Base-by-base conservation (phyloP, 371 early-diverging fungal genomes). In the Rhizopus microsporus region DNA sequence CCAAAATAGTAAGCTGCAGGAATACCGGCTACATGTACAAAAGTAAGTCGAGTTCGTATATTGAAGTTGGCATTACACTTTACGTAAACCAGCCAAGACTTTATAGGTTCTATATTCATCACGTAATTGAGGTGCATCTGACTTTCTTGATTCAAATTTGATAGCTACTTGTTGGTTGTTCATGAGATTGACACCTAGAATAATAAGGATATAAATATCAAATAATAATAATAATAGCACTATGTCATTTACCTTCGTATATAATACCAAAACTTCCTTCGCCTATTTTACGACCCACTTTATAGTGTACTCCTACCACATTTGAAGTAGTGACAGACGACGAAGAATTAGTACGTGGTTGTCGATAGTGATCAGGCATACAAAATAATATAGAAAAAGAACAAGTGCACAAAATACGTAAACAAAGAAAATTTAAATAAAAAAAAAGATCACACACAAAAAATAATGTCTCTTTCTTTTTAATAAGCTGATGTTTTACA, bases 251-350 rank as follows among this genome's bases (percentile, higher is more conserved):
- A 91, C 97, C 97, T 87, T 96, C 95, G 74, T 95, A 96, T 60
- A 96, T 94, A 71, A 94, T 88, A 45, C 97, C 97, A 83, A 96
- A 96, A 60, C 88, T 87, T 16, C 97, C 97, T 74, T 96, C 96
- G 44, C 96, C 97, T 78, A 96, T 93, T 81, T 93, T 93, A 71
- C 88, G 88, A 44, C 95, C 95, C 31, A 96, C 94, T 62, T 84
- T 88, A 74, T 92, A 96, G 66, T 95, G 96, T 15, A 92, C 93
- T 7, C 97, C 97, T 32, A 96, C 94, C 31, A 84, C 81, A 57
- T 82, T 84, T 49, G 64, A 60, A 29, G 63, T 55, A 35, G 64
- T 59, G 7, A 63, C 64, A 46, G 59, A 58, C 49, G 51, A 34
- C 34, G 61, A 51, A 47, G 50, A 53, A 43, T 40, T 67, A 30